phyloP scores from a whole-genome alignment of 179 eudicot genomes.

The Kewa caespitosa region DNA sequence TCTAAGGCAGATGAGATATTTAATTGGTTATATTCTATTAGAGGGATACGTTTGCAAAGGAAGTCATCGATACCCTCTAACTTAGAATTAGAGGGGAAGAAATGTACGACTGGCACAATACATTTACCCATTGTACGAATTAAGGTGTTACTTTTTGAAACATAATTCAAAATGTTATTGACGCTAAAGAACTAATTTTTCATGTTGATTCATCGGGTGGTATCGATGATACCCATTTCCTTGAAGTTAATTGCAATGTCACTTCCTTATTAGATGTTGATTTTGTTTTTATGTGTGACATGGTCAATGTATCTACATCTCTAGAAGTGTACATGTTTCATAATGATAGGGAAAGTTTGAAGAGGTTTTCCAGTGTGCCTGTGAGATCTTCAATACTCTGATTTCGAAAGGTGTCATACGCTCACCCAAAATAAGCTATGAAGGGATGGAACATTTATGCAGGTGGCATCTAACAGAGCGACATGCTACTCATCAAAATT shows the following conservation, averaged over 20 bases:
- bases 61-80: background rate
- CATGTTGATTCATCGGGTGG: background rate
- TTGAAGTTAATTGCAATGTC: background rate
- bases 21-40: background rate
- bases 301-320: background rate
- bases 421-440: background rate
- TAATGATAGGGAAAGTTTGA: background rate
- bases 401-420: background rate
- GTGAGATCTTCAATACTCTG: background rate
- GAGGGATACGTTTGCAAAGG: background rate
- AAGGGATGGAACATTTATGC: background rate
- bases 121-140: background rate
- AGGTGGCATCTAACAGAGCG: background rate
- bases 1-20: background rate
- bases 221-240: background rate
- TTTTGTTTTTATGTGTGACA: background rate
- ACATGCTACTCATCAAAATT: background rate
- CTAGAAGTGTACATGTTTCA: background rate
- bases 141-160: background rate
- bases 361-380: background rate
- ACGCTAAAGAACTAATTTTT: background rate
- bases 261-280: background rate
- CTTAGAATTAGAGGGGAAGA: background rate
- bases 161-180: background rate
- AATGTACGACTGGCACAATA: background rate